Conservation (phyloP, 306 rosid genomes). For the Comarum palustre region DNA sequence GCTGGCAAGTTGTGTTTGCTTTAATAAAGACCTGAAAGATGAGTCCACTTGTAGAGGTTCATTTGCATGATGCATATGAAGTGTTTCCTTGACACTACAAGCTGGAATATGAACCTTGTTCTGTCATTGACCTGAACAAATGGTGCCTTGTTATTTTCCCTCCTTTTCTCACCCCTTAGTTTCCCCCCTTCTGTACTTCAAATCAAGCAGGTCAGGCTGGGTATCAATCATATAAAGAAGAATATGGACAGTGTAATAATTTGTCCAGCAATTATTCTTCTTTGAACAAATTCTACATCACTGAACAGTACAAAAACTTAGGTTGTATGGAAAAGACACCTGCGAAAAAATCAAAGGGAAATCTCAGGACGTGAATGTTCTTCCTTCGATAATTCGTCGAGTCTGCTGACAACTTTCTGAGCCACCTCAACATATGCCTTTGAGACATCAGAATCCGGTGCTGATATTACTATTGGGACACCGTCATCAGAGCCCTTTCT, state of each 20-base stretch:
- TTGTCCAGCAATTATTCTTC: not conserved
- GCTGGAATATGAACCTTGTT: no score
- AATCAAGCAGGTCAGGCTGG: no score
- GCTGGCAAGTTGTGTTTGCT: no score
- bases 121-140: no score
- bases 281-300: not conserved
- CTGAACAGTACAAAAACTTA: not conserved
- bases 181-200: no score
- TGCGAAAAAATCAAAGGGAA: conserved; percentile 44
- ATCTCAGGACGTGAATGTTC: conserved; percentile 55
- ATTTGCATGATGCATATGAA: no score
- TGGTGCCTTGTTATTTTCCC: no score
- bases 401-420: conserved; percentile 50
- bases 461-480: conserved; percentile 61
- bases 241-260: not conserved
- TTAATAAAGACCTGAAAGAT: no score
- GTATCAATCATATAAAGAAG: not conserved
- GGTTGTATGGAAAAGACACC: not conserved
- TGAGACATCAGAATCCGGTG: conserved; percentile 65
- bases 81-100: no score
- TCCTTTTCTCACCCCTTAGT: no score
- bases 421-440: conserved; percentile 62
- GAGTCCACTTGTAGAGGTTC: no score
- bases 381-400: conserved; percentile 44
- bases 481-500: conserved; percentile 80